Conservation (phyloP, 345 rosid species). For the Laguncularia racemosa region DNA sequence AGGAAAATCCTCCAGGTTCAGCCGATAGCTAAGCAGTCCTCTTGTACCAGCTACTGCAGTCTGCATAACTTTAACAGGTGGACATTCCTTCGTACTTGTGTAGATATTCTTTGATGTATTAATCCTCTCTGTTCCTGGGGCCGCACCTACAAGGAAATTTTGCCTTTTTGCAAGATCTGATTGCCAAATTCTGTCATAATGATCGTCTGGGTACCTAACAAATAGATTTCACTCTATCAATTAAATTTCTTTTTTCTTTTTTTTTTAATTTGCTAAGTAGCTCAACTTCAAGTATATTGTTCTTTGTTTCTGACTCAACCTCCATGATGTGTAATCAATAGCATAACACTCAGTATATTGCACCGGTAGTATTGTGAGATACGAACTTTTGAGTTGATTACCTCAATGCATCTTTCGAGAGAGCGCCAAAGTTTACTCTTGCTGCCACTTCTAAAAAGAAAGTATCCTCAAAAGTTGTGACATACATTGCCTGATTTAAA, state of each 20-base stretch:
- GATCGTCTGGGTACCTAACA: conserved; percentile 95
- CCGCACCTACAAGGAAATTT: conserved; percentile 81
- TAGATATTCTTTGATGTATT: conserved; percentile 53
- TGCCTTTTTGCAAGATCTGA: conserved; percentile 79
- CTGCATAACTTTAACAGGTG: conserved; percentile 97
- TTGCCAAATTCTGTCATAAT: conserved; percentile 97
- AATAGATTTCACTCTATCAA: conserved; percentile 1
- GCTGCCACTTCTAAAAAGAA: conserved; percentile 88
- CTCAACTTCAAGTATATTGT: too few species aligned
- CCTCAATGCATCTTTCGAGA: conserved; percentile 56
- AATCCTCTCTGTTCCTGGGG: conserved; percentile 72
- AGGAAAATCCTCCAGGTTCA: conserved; percentile 91
- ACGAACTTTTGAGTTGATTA: conserved; percentile 3
- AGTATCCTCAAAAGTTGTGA: conserved; percentile 73
- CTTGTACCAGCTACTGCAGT: conserved; percentile 89
- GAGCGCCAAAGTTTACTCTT: conserved; percentile 92
- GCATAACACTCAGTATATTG: too few species aligned
- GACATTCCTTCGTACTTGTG: conserved; percentile 70
- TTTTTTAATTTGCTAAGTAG: too few species aligned
- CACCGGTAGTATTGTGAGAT: background rate
- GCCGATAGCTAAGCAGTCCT: conserved; percentile 63
- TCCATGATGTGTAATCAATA: too few species aligned
- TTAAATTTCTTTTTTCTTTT: background rate
- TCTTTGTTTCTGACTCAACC: too few species aligned
- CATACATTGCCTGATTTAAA: conserved; percentile 79